These are phyloP conservation scores for Antrodiella citrinella DNA, from an alignment of 768 basidiomycete genomes.

Conservation along the genomic window DNA sequence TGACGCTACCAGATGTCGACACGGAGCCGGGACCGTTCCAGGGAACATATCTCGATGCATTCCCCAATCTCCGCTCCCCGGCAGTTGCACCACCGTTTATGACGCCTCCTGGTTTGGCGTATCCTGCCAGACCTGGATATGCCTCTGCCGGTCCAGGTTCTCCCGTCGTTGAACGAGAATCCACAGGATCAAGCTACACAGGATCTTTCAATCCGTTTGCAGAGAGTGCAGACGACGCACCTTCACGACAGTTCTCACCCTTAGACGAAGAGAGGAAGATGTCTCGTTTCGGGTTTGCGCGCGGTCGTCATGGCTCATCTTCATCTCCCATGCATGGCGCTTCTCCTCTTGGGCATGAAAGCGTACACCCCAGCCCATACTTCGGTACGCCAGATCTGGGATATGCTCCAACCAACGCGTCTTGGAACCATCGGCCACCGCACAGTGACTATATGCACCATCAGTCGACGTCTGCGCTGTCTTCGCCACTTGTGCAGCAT, in stretches of 20 bases:
- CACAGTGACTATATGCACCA: slow-evolving; percentile 36
- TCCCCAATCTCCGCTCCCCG: slow-evolving; percentile 45
- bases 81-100: slow-evolving; percentile 15
- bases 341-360: slow-evolving; percentile 40
- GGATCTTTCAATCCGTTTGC: slow-evolving; percentile 81
- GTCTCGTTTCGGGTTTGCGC: slow-evolving; percentile 77
- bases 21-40: slow-evolving; percentile 48
- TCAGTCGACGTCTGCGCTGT: slow-evolving; percentile 24
- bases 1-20: slow-evolving; percentile 37
- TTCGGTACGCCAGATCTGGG: slow-evolving; percentile 26
- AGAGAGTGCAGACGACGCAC: slow-evolving; percentile 44
- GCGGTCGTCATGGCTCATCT: slow-evolving; percentile 57
- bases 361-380: slow-evolving; percentile 43
- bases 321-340: slow-evolving; percentile 52
- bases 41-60: slow-evolving; percentile 62
- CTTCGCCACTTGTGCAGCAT: slow-evolving; percentile 42
- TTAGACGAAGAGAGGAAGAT: slow-evolving; percentile 64
- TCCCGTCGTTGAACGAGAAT: slow-evolving; percentile 37
- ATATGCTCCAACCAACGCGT: slow-evolving; percentile 22
- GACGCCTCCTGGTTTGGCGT: slow-evolving; percentile 27
- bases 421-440: slow-evolving; percentile 37
- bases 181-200: slow-evolving; percentile 46
- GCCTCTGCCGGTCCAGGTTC: slow-evolving; percentile 39
- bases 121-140: slow-evolving; percentile 45
- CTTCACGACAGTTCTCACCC: slow-evolving; percentile 24